phyloP scores from a whole-genome alignment of 345 rosid genomes.

The Eucalyptus curtisii region DNA sequence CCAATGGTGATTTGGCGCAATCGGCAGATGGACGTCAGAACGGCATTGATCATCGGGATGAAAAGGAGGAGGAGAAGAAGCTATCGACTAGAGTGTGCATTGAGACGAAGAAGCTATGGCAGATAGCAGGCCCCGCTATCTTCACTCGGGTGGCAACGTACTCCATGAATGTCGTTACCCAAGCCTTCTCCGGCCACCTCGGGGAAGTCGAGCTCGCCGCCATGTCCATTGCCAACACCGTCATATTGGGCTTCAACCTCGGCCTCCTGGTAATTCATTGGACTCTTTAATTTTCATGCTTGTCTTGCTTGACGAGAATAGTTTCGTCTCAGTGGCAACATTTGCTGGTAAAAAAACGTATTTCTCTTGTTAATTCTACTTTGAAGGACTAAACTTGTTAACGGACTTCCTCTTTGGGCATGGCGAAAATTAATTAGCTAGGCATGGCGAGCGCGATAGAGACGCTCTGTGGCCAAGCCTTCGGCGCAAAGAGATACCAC shows the following conservation, averaged over 20 bases:
- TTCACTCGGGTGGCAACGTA: constrained; percentile 15
- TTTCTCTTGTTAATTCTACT: too few relatives aligned
- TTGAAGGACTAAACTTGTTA: not conserved
- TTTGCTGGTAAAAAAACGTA: too few relatives aligned
- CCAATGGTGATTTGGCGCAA: not conserved
- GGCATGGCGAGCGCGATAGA: constrained; percentile 15
- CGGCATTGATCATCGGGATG: not conserved
- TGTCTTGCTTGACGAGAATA: not conserved
- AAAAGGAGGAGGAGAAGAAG: not conserved
- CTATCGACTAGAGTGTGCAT: constrained; percentile 12
- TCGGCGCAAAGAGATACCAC: not conserved
- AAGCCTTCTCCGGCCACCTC: constrained; percentile 28
- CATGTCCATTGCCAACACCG: constrained; percentile 16
- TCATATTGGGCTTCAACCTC: constrained; percentile 25
- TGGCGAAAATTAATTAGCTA: not conserved
- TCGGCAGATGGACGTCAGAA: not conserved
- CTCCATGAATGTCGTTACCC: constrained; percentile 21
- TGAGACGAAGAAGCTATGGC: constrained; percentile 34
- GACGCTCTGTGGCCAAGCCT: constrained; percentile 6
- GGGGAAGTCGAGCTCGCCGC: constrained; percentile 28
- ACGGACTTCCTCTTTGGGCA: not conserved
- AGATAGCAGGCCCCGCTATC: constrained; percentile 23
- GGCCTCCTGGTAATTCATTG: not conserved
- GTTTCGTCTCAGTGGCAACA: not conserved
- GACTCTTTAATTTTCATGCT: not conserved